Percentiles rank a stretch among this genome's conserved stretches.
Conservation (phyloP, 2,329 filamentous ascomycete species). For the Colletotrichum somersetense region DNA sequence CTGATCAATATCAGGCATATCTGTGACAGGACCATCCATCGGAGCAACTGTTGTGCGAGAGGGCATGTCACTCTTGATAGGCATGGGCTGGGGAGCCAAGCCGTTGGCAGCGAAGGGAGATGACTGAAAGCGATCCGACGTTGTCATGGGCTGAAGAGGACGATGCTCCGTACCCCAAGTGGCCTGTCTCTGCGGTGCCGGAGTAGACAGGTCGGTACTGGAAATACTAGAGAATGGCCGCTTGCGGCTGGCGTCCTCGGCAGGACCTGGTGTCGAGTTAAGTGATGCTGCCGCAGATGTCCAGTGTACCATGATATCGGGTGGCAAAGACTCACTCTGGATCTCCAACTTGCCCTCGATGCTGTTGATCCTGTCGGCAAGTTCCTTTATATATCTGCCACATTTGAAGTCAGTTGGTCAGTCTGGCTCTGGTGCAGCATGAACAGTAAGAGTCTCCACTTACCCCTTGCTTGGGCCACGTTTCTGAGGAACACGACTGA, state of each 20-base stretch:
- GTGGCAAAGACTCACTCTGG: constrained; percentile 48
- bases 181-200: constrained; percentile 57
- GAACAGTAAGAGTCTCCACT: constrained; percentile 43
- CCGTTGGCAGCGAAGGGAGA: constrained; percentile 55
- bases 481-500: constrained; percentile 90
- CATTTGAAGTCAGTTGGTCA: constrained; percentile 39
- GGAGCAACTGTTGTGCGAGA: constrained; percentile 52
- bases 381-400: constrained; percentile 86
- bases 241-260: constrained; percentile 47
- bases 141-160: constrained; percentile 57
- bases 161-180: constrained; percentile 64
- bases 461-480: constrained; percentile 90
- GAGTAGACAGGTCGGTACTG: constrained; percentile 49
- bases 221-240: constrained; percentile 54
- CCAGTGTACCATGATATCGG: constrained; percentile 1
- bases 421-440: background rate
- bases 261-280: constrained; percentile 34
- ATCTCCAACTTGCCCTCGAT: constrained; percentile 82
- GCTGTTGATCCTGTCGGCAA: constrained; percentile 85
- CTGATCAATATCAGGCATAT: constrained; percentile 51
- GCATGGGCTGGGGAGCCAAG: constrained; percentile 60
- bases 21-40: constrained; percentile 53
- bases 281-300: constrained; percentile 4
- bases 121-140: constrained; percentile 48
- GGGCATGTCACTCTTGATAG: constrained; percentile 54